Base-by-base conservation (phyloP, 1,139 yeast genomes). In the Geotrichum fermentans region DNA sequence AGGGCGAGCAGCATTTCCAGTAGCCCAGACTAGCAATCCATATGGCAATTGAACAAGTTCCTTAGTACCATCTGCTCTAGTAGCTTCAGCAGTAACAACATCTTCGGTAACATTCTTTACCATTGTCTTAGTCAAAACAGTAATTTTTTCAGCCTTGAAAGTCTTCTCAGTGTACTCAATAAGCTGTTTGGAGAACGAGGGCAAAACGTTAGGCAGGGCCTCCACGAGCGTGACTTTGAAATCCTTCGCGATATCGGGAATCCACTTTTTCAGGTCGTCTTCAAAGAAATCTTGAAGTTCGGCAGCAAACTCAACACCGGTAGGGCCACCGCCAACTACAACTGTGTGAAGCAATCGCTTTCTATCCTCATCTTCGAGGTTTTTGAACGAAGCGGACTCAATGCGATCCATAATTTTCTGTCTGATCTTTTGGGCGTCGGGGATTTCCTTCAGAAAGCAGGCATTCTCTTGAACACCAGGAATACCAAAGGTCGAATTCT, bases 291-390 rank as follows among this genome's bases (percentile, higher is more conserved):
- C 97, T 70, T 86, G 95, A 61, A 90, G 72, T 70, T 90, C 97
- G 62, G 95, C 97, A 57, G 96, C 96, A 62, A 86, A 85, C 69
- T 89, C 97, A 55, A 89, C 96, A 71, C 97, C 97, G 48, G 96
- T 89, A 64, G 97, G 96, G 55, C 96, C 96, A 66, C 96, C 96
- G 60, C 96, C 96, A 57, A 90, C 94, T 54, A 88, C 92, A 53
- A 88, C 89, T 59, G 89, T 81, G 56, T 83, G 83, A 60, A 88
- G 75, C 60, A 88, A 75, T 67, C 94, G 77, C 72, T 82, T 80
- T 70, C 96, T 80, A 66, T 84, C 92, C 29, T 81, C 81, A 60
- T 83, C 88, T 53, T 78, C 83, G 57, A 75, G 73, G 45, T 90
- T 84, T 65, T 83, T 77, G 62, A 83, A 77, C 56, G 86, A 80